Evolutionary conservation across 352 stramenopile genomes (phyloP).

Genomic region (Phytophthora agathidicida): DNA sequence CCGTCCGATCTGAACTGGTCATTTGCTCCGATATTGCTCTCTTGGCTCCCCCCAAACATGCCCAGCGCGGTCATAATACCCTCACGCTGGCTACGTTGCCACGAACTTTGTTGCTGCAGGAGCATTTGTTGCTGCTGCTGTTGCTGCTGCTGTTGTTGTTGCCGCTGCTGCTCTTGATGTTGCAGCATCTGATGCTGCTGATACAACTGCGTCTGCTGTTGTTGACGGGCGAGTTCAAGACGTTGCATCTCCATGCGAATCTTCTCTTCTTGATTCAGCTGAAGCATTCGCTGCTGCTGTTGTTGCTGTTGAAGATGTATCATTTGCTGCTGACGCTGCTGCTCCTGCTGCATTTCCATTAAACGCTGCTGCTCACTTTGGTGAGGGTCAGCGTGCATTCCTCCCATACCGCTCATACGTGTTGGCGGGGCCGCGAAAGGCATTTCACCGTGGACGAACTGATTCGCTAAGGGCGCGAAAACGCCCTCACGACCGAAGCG

Average conservation of each 20-base stretch:
- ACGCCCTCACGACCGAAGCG: conserved; percentile 74
- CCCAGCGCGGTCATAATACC: conserved; percentile 80
- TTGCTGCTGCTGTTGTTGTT: conserved; percentile 74
- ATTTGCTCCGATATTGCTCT: conserved; percentile 22
- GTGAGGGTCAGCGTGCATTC: conserved; percentile 25
- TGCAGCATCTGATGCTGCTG: conserved; percentile 72
- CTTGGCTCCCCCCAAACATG: conserved; percentile 61
- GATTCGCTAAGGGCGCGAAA: conserved; percentile 78
- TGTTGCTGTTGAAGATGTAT: conserved; percentile 70
- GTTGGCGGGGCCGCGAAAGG: conserved; percentile 59
- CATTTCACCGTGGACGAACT: conserved; percentile 75
- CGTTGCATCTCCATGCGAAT: conserved; percentile 86
- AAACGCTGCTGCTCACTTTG: conserved; percentile 67
- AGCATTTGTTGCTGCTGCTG: conserved; percentile 70
- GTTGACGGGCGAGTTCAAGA: conserved; percentile 73
- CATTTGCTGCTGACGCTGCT: conserved; percentile 55
- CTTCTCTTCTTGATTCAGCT: conserved; percentile 63
- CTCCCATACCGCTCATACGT: conserved; percentile 19
- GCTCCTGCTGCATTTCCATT: conserved; percentile 64
- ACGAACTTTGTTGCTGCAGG: conserved; percentile 78
- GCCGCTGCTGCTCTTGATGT: conserved; percentile 69
- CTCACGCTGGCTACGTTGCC: conserved; percentile 75
- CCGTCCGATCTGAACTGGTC: conserved; percentile 39
- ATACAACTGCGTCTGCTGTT: conserved; percentile 63
- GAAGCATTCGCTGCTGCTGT: conserved; percentile 76